Evolutionary conservation across 352 stramenopile species (phyloP).

Genomic region (Peronosclerospora sorghi): DNA sequence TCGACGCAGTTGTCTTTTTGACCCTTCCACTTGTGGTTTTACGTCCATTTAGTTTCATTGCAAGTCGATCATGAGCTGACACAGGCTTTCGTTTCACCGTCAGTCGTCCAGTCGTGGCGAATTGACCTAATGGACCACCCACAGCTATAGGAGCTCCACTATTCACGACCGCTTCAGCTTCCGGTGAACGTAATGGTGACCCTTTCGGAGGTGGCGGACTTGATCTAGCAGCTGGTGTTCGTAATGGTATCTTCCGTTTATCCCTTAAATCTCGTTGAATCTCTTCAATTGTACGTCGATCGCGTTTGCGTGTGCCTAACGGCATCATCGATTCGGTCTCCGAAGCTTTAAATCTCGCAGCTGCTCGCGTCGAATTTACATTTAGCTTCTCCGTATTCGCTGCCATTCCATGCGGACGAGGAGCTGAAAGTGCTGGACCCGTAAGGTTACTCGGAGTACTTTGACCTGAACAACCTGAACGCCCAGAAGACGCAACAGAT

Average conservation of each 20-base stretch:
- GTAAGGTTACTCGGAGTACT: constrained; percentile 1
- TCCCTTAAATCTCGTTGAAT: constrained; percentile 74
- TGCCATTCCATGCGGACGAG: constrained; percentile 21
- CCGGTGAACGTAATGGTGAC: constrained; percentile 57
- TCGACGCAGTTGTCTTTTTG: constrained; percentile 29
- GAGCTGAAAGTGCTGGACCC: constrained; percentile 18
- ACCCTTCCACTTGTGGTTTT: constrained; percentile 29
- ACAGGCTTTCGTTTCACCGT: constrained; percentile 54
- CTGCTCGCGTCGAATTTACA: constrained; percentile 62
- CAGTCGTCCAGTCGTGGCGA: constrained; percentile 24
- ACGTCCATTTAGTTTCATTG: constrained; percentile 63
- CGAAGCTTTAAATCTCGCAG: constrained; percentile 41
- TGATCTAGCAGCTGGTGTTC: constrained; percentile 15
- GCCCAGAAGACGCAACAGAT: constrained; percentile 1
- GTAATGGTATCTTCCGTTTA: constrained; percentile 43
- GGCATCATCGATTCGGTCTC: constrained; percentile 49
- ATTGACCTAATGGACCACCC: constrained; percentile 51
- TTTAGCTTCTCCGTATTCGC: constrained; percentile 39
- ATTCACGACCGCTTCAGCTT: constrained; percentile 29
- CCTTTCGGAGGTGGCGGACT: constrained; percentile 48
- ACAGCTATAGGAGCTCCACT: constrained; percentile 21
- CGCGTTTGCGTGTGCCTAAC: constrained; percentile 75
- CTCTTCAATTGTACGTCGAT: constrained; percentile 82
- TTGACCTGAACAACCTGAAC: constrained; percentile 6
- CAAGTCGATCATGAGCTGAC: constrained; percentile 57